Evolutionary conservation across 129 eudicot species (phyloP).

Genomic region (Daucus carota): DNA sequence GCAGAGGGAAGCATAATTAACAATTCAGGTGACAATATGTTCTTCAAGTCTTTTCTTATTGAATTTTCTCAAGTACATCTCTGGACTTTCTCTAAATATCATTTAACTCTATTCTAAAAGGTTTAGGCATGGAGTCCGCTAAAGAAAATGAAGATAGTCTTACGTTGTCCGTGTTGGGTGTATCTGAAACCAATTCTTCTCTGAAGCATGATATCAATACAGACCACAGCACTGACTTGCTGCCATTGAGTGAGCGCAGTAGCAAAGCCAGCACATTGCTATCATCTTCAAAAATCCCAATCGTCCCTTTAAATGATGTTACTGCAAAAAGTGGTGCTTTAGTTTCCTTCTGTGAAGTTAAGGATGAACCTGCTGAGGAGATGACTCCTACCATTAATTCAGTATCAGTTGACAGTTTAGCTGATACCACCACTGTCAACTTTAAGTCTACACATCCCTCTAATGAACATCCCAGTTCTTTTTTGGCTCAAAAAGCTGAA

Average conservation of each 20-base stretch:
- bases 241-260: constrained; percentile 11
- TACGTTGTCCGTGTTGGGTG: constrained; percentile 15
- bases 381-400: constrained; percentile 20
- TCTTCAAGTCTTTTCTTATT: background rate
- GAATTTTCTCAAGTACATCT: background rate
- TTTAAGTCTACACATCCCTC: constrained; percentile 6
- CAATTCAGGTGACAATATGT: constrained; percentile 10
- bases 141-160: constrained; percentile 12
- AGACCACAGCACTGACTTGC: constrained; percentile 6
- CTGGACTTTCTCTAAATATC: background rate
- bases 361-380: background rate
- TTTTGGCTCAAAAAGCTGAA: constrained; percentile 1
- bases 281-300: constrained; percentile 20
- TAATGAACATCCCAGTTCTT: background rate
- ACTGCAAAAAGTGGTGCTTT: constrained; percentile 7
- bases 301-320: constrained; percentile 19
- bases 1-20: constrained; percentile 21
- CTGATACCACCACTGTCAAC: background rate
- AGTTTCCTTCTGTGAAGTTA: constrained; percentile 7
- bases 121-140: background rate
- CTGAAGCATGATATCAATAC: constrained; percentile 13
- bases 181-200: constrained; percentile 29
- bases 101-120: background rate
- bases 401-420: background rate
- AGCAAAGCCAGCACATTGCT: constrained; percentile 19